Conservation (phyloP, 2,329 filamentous ascomycete species). For the Scedosporium apiospermum region DNA sequence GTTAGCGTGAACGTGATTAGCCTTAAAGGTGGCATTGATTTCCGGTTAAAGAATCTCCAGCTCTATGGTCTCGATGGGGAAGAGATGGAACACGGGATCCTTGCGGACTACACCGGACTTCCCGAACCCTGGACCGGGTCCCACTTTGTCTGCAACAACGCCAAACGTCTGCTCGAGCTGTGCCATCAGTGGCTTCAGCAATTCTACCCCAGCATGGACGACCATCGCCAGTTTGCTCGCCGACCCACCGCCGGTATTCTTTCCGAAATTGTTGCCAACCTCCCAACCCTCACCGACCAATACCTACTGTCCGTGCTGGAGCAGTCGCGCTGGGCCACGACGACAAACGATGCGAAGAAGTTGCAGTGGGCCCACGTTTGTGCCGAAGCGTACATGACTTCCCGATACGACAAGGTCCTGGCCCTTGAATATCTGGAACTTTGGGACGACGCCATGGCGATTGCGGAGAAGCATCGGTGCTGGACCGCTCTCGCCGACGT, state of each 20-base stretch:
- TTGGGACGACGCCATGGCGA: conserved; percentile 46
- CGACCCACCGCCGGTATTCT: conserved; percentile 31
- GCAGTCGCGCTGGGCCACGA: conserved; percentile 38
- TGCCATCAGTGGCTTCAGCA: conserved; percentile 45
- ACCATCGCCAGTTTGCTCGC: conserved; percentile 1
- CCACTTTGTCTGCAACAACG: conserved; percentile 49
- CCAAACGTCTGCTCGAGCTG: conserved; percentile 50
- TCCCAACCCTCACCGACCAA: conserved; percentile 43
- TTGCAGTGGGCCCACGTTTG: conserved; percentile 35
- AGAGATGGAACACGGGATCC: conserved; percentile 53
- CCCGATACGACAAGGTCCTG: conserved; percentile 43
- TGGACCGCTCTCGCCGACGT: conserved; percentile 47
- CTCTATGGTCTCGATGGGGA: conserved; percentile 67
- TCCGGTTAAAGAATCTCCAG: conserved; percentile 59
- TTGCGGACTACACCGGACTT: conserved; percentile 56
- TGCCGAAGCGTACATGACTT: conserved; percentile 35
- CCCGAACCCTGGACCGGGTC: conserved; percentile 82
- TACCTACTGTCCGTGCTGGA: conserved; percentile 47
- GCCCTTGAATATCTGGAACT: conserved; percentile 43
- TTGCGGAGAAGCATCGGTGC: conserved; percentile 49
- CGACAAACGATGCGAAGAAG: conserved; percentile 31
- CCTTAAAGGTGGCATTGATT: conserved; percentile 57
- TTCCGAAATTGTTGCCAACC: conserved; percentile 33
- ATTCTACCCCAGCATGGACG: conserved; percentile 22
- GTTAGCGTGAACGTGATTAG: conserved; percentile 45